phyloP scores from a whole-genome alignment of 2,329 filamentous ascomycete species.

The Epichloe coenophiala region DNA sequence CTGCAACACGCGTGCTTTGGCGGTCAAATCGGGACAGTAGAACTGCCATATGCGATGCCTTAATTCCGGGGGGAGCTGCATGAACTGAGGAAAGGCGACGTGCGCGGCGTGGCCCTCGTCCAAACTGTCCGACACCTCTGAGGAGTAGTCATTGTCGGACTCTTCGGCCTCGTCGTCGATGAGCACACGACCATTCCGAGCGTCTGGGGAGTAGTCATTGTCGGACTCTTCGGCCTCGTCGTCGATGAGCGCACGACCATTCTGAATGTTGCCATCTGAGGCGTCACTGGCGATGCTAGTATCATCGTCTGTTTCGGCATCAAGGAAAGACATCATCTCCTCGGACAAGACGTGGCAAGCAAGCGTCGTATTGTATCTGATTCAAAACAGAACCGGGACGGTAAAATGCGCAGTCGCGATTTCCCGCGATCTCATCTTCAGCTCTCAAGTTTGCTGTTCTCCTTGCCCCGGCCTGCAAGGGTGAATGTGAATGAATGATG shows the following conservation, averaged over 20 bases:
- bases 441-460: too few species aligned
- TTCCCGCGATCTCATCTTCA: neutral
- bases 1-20: conserved; percentile 11
- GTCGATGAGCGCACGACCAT: conserved; percentile 4
- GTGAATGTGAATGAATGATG: too few species aligned
- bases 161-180: too few species aligned
- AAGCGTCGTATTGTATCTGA: neutral
- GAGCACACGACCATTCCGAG: too few species aligned
- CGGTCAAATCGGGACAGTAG: conserved; percentile 17
- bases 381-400: neutral
- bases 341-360: neutral
- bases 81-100: conserved; percentile 12
- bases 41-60: conserved; percentile 20
- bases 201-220: too few species aligned
- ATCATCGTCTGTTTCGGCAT: neutral
- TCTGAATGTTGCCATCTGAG: neutral
- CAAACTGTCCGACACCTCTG: neutral
- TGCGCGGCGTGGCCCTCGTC: neutral
- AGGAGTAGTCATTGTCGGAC: neutral
- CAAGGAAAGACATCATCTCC: neutral
- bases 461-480: too few species aligned
- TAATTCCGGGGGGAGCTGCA: conserved; percentile 19
- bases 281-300: conserved; percentile 1
- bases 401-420: neutral
- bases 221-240: conserved; percentile 7